These are phyloP conservation scores for Escallonia herrerae DNA, from an alignment of 129 eudicot species.

Conservation along the genomic window DNA sequence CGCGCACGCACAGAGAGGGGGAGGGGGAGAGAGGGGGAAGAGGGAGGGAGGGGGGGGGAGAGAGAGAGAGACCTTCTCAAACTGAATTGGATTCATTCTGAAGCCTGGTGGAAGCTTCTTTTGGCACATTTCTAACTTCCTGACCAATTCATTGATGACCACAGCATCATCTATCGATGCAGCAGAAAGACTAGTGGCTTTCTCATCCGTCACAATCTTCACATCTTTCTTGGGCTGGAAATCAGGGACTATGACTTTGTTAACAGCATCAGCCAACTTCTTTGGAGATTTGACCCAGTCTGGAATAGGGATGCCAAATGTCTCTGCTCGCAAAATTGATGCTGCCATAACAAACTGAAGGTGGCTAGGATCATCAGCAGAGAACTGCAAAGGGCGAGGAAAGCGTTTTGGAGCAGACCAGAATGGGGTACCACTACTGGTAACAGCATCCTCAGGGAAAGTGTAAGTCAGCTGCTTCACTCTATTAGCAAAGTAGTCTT, in stretches of 20 bases:
- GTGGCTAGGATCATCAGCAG: constrained; percentile 54
- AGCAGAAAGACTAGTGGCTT: constrained; percentile 63
- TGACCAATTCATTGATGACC: constrained; percentile 53
- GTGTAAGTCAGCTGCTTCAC: constrained; percentile 84
- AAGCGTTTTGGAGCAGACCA: constrained; percentile 98
- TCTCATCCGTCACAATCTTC: constrained; percentile 86
- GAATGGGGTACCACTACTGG: constrained; percentile 73
- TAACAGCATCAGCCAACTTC: constrained; percentile 63
- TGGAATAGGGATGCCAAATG: constrained; percentile 77
- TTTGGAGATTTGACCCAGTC: constrained; percentile 64
- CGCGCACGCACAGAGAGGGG: no score
- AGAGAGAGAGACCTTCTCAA: constrained; percentile 63
- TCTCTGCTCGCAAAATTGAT: constrained; percentile 77
- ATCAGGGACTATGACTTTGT: constrained; percentile 70
- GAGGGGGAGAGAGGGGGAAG: no score
- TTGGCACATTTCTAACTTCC: constrained; percentile 47
- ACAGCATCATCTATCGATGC: constrained; percentile 80
- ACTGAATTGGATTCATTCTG: constrained; percentile 88
- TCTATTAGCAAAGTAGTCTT: constrained; percentile 82
- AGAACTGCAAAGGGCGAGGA: constrained; percentile 70
- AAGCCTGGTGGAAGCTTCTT: constrained; percentile 51
- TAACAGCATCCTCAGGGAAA: constrained; percentile 80
- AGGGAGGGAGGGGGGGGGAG: no score
- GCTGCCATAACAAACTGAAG: constrained; percentile 66
- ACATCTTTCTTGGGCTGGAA: constrained; percentile 71